Conservation (phyloP, 768 basidiomycete species). For the Serendipita sp. region DNA sequence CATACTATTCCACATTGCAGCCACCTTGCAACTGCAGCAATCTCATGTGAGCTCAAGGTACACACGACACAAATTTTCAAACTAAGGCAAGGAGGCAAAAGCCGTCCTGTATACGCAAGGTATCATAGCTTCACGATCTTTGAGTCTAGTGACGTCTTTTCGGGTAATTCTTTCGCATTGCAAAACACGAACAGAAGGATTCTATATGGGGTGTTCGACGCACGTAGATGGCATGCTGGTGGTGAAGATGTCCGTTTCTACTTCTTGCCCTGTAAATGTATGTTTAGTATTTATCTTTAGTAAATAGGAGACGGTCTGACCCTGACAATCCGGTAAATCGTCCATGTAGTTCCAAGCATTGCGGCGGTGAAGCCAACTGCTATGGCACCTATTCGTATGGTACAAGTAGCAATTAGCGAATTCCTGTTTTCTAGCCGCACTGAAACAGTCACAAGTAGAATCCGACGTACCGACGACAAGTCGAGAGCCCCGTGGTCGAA, state of each 20-base stretch:
- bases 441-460: neutral
- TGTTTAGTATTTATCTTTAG: neutral
- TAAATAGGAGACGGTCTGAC: conserved; percentile 14
- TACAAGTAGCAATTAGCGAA: neutral
- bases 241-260: neutral
- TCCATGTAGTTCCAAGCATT: conserved; percentile 37
- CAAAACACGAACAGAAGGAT: no score
- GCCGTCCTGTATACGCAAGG: no score
- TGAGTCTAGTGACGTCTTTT: no score
- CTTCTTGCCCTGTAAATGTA: neutral
- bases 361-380: conserved; percentile 37
- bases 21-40: no score
- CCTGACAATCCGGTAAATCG: conserved; percentile 31
- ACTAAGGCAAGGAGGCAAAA: no score
- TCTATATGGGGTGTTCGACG: no score
- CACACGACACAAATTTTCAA: no score
- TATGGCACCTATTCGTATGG: conserved; percentile 32
- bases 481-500: conserved; percentile 42
- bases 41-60: no score
- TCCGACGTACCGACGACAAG: conserved; percentile 45
- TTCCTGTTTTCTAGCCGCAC: neutral
- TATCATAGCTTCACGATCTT: no score
- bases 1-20: no score
- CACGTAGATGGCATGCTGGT: no score
- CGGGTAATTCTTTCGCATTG: no score